Evolutionary conservation across 2,329 filamentous ascomycete species (phyloP).

Genomic region (Claviceps sorghi): DNA sequence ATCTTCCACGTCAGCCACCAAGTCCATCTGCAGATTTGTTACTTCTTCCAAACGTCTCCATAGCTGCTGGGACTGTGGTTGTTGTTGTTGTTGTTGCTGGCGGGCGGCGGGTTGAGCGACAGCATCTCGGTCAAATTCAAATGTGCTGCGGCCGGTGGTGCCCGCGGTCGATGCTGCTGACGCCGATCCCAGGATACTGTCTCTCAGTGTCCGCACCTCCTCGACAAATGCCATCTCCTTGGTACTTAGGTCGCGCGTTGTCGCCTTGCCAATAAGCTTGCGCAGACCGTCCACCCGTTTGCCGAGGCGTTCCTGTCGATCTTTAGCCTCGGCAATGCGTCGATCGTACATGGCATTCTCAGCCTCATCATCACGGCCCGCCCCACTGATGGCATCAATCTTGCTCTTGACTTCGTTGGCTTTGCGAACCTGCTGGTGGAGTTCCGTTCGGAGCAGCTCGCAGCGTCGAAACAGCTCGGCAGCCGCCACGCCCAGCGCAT

Average conservation of each 20-base stretch:
- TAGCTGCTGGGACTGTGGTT: conserved; percentile 5
- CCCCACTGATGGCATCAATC: conserved; percentile 47
- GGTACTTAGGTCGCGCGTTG: conserved; percentile 27
- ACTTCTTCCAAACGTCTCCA: conserved; percentile 13
- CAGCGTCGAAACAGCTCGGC: conserved; percentile 61
- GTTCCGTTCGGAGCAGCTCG: conserved; percentile 50
- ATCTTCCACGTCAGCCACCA: conserved; percentile 32
- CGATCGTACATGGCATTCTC: conserved; percentile 44
- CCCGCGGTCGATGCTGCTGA: neutral
- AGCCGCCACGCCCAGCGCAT: conserved; percentile 52
- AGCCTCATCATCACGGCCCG: conserved; percentile 31
- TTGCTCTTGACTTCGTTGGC: conserved; percentile 50
- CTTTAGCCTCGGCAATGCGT: conserved; percentile 38
- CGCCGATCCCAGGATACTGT: conserved; percentile 23
- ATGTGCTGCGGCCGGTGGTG: neutral
- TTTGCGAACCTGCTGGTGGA: conserved; percentile 51
- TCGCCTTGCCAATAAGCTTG: conserved; percentile 26
- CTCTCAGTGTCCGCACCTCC: conserved; percentile 40
- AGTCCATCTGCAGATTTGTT: conserved; percentile 36
- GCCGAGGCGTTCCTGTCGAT: conserved; percentile 41
- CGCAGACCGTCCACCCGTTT: conserved; percentile 45
- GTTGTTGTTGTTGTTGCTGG: neutral
- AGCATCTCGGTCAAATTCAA: too few relatives aligned
- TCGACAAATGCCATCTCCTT: conserved; percentile 32
- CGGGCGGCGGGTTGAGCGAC: too few relatives aligned